Evolutionary conservation across 768 basidiomycete species (phyloP), one percentile per base, ranked within the genome.

Genomic region (Gymnopilus dilepis): DNA sequence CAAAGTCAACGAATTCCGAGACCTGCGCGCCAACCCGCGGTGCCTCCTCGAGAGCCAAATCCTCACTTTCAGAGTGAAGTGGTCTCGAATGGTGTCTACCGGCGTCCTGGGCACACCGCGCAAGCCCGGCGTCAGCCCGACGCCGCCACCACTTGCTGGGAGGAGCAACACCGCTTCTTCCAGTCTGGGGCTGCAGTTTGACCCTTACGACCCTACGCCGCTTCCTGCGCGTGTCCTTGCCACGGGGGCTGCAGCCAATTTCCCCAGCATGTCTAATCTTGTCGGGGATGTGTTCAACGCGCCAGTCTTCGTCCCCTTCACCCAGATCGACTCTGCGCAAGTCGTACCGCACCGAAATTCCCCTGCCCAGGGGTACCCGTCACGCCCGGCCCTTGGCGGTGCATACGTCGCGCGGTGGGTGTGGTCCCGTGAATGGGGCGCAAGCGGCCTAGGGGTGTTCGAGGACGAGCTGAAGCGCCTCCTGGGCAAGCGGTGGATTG

Each of bases 361-460:
- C 0, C 92, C 91, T 7, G 88, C 87, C 0, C 66, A 70, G 22
- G 89, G 90, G 13, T 91, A 84, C 73, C 87, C 90, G 0, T 84
- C 85, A 13, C 83, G 92, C 12, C 89, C 86, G 1, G 81, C 89
- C 0, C 76, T 94, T 3, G 92, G 92, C 0, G 83, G 85, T 0
- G 90, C 92, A 1, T 94, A 92, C 69, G 76, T 91, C 41, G 93
- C 92, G 28, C 82, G 93, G 7, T 95, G 93, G 92, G 88, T 91
- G 42, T 94, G 91, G 92, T 86, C 90, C 40, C 83, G 86, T 65
- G 88, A 91, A 67, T 72, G 79, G 78, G 76, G 77, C 22, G 69
- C 77, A 3, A 76, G 80, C 34, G 77, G 83, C 6, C 77, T 86
- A 22, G 84, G 82, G 22, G 86, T 84, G 24, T 94, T 90, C 64